Evolutionary conservation across 768 basidiomycete species (phyloP).

Genomic region (Candolleomyces aberdarensis): DNA sequence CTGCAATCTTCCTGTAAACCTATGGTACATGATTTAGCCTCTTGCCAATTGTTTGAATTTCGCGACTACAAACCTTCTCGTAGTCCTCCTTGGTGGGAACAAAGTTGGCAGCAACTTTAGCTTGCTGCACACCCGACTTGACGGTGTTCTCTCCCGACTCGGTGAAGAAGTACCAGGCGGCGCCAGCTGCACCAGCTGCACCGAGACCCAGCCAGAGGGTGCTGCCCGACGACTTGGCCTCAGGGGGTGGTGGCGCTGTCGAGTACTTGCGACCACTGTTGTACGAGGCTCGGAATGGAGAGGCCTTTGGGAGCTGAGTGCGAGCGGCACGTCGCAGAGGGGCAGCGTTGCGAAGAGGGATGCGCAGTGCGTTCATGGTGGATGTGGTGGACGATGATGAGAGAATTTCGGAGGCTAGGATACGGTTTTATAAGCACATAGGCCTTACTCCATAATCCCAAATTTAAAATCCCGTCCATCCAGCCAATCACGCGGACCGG

Average conservation of each 20-base stretch:
- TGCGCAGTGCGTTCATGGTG: constrained; percentile 53
- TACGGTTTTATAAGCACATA: not conserved
- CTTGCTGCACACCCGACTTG: constrained; percentile 60
- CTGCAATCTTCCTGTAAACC: constrained; percentile 91
- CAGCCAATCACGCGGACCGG: not conserved
- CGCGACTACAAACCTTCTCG: constrained; percentile 59
- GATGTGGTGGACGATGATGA: constrained; percentile 19
- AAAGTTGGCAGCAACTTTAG: constrained; percentile 66
- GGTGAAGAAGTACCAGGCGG: constrained; percentile 60
- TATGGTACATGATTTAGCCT: constrained; percentile 21
- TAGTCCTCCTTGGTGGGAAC: constrained; percentile 82
- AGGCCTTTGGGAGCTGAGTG: constrained; percentile 15
- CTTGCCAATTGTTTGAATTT: not conserved
- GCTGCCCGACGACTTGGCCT: constrained; percentile 53
- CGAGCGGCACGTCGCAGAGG: constrained; percentile 14
- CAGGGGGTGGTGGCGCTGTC: constrained; percentile 45
- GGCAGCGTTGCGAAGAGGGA: constrained; percentile 43
- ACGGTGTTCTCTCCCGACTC: constrained; percentile 51
- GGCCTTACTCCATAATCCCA: not conserved
- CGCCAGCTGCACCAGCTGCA: constrained; percentile 54
- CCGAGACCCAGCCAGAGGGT: constrained; percentile 60
- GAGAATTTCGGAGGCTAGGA: not conserved
- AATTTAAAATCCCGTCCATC: not conserved
- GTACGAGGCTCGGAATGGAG: constrained; percentile 37
- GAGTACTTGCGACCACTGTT: constrained; percentile 48